Evolutionary conservation across 768 basidiomycete genomes (phyloP), one percentile per base, ranked within the genome.

Genomic region (Rhizopogon roseolus): DNA sequence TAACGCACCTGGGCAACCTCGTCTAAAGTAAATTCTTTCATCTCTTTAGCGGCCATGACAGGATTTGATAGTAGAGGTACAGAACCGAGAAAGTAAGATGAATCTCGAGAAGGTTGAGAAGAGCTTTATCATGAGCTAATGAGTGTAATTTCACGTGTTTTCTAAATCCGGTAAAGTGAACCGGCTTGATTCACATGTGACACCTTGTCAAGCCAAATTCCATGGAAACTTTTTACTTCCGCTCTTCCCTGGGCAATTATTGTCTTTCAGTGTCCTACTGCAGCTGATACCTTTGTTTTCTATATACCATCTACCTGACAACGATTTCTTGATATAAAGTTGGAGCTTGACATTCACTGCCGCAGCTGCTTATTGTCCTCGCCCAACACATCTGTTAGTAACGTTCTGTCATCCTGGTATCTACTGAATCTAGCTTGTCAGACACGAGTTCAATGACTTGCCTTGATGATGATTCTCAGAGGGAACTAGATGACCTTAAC

Each of bases 1-100:
- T 17, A 4, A 61, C 76, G 50, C 29, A 79, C 82, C 70, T 80
- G 73, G 22, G 75, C 74, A 38, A 86, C 82, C 59, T 85, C 83
- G 55, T 84, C 81, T n/a, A 76, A 67, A 6, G 80, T 76, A 63
- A 79, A 74, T 41, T 75, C 66, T 61, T 77, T 79, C 43, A 76
- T 60, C 40, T 74, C 54, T 28, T 64, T 69, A 41, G 62, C 43
- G 34, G 65, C 54, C 71, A 73, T 70, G 42, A 19, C 45, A 43
- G 44, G 13, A 41, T 34, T 27, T 38, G 5, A 41, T 41, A 28
- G 22, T 14, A 14, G 22, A 10, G 10, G 34, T 36, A 36, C 34
- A 36, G 34, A 36, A 36, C 22, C 22, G 3, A 22, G 22, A 22
- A 22, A 22, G 29, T 5, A 36, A 36, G 34, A 36, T 1, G 32